Base-by-base conservation (phyloP, 768 basidiomycete genomes). In the Lactarius quietus region DNA sequence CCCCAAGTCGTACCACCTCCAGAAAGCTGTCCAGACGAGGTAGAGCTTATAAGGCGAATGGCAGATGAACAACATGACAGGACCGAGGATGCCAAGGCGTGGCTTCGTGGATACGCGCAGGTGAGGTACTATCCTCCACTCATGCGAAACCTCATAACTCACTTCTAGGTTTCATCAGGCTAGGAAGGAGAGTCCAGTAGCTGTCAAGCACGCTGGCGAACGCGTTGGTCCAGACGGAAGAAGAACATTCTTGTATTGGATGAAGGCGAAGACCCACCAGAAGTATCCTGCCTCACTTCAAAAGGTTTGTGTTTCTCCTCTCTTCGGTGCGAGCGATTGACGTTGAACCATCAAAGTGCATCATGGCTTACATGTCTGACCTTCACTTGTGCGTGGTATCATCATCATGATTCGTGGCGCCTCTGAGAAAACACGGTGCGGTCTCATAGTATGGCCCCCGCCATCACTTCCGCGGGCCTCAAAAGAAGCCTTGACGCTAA, bases 301-400 rank as follows among this genome's bases (percentile, higher is more conserved):
- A 69, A 93, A 92, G 78, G 90, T 87, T 28, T 61, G 48, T 4
- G 20, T 36, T 56, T 31, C 20, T 57, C 55, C 36, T 57, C 8
- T 17, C n/a, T 35, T n/a, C 33, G 35, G n/a, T 57, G 23, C 55
- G 10, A 41, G 59, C 1, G 31, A 43, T 36, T 57, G 20, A 57
- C 15, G 28, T 20, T 15, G 14, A n/a, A 28, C 8, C 31, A 1
- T 60, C 45, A 59, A 3, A 90, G 89, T 90, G 88, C 72, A 91
- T 92, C 60, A 75, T 93, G 59, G 83, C 85, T 28, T 93, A 92
- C 70, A 78, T 91, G 52, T 93, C 92, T 3, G 92, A 93, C 73
- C 73, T 90, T 23, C 80, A 86, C 67, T 89, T 93, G 92, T 91
- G 72, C 51, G 88, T 77, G 20, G 18, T 5, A 20, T n/a, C 29